phyloP scores from a whole-genome alignment of 768 basidiomycete genomes.

The Mrakia blollopis region DNA sequence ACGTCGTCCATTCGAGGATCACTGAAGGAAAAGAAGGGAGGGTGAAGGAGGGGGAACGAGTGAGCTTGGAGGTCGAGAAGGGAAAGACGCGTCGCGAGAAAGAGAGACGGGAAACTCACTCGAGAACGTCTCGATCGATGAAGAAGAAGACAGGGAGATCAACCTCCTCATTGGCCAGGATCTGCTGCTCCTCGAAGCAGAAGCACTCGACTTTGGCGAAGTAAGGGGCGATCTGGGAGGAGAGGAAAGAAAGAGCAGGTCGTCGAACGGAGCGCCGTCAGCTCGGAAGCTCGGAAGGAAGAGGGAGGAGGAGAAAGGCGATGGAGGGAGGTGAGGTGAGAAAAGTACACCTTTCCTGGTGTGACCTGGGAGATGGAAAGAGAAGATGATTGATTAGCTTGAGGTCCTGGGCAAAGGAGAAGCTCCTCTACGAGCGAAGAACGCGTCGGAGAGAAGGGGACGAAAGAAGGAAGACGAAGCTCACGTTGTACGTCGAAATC shows the following conservation, averaged over 20 bases:
- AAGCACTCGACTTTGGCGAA: constrained; percentile 99
- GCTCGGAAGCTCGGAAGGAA: neutral
- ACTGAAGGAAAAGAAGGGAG: neutral
- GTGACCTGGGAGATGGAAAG: constrained; percentile 51
- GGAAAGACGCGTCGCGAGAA: neutral
- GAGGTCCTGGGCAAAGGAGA: neutral
- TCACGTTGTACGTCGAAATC: constrained; percentile 92
- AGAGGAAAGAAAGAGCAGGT: neutral
- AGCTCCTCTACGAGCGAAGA: too few species aligned
- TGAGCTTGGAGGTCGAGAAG: neutral
- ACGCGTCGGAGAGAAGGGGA: neutral
- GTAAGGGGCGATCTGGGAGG: constrained; percentile 80
- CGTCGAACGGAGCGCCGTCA: neutral
- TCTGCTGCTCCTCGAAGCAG: constrained; percentile 97
- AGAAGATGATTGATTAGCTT: neutral
- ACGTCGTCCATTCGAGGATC: constrained; percentile 82
- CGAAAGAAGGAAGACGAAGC: neutral
- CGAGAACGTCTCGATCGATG: constrained; percentile 93
- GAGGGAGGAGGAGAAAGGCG: neutral
- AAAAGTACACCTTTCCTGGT: constrained; percentile 79
- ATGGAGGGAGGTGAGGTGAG: neutral
- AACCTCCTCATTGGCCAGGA: constrained; percentile 90
- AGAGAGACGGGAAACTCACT: constrained; percentile 44
- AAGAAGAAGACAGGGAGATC: constrained; percentile 98
- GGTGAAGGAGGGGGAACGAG: neutral